phyloP scores from a whole-genome alignment of 257 asterid species.

The Handroanthus guayacan region DNA sequence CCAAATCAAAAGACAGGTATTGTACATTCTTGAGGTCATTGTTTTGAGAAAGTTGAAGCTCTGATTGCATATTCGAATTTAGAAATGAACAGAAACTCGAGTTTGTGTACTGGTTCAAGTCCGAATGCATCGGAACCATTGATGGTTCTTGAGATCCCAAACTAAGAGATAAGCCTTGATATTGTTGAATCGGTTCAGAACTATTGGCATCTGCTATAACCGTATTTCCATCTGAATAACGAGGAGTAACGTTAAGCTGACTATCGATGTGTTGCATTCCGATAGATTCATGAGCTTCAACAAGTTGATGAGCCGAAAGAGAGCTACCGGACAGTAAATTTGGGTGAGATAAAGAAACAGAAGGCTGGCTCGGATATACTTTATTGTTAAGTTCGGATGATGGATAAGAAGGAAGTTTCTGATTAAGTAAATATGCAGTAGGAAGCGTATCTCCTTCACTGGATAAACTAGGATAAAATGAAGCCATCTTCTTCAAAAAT shows the following conservation, averaged over 20 bases:
- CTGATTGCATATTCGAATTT: slow-evolving; percentile 48
- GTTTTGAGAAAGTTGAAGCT: slow-evolving; percentile 34
- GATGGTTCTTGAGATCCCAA: slow-evolving; percentile 63
- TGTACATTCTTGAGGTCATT: slow-evolving; percentile 51
- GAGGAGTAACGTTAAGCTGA: slow-evolving; percentile 40
- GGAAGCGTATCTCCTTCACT: slow-evolving; percentile 59
- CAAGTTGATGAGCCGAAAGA: slow-evolving; percentile 38
- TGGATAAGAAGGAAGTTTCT: slow-evolving; percentile 50
- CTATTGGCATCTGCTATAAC: slow-evolving; percentile 42
- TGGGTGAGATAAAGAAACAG: slow-evolving; percentile 46
- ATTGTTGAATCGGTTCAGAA: slow-evolving; percentile 47
- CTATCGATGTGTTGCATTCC: slow-evolving; percentile 47
- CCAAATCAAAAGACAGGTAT: slow-evolving; percentile 57
- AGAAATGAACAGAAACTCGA: slow-evolving; percentile 49
- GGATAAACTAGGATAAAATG: slow-evolving; percentile 45
- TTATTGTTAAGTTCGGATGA: slow-evolving; percentile 49
- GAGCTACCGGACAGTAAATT: slow-evolving; percentile 49
- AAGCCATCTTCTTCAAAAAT: slow-evolving; percentile 52
- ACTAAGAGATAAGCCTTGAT: slow-evolving; percentile 72
- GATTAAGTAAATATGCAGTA: slow-evolving; percentile 45
- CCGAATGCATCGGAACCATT: slow-evolving; percentile 48
- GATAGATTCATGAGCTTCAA: slow-evolving; percentile 40
- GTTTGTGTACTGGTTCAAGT: slow-evolving; percentile 51
- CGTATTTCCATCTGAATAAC: slow-evolving; percentile 48
- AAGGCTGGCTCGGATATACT: slow-evolving; percentile 47